phyloP scores from a whole-genome alignment of 768 basidiomycete species.

The Suillus weaverae region DNA sequence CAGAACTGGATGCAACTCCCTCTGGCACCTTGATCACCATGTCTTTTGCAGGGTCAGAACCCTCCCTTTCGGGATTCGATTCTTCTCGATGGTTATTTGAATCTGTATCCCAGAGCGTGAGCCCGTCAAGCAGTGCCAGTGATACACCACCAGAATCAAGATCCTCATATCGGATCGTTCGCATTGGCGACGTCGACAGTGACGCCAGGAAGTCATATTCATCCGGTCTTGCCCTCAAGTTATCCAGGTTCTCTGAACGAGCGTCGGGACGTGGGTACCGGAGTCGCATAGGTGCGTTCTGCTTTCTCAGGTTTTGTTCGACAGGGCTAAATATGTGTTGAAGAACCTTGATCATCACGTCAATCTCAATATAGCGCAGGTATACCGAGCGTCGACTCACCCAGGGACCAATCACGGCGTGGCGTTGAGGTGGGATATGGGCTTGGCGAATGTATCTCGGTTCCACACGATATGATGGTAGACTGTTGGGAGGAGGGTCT shows the following conservation, averaged over 20 bases:
- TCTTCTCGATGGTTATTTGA: neutral
- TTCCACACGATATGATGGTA: constrained; percentile 55
- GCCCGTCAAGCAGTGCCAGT: constrained; percentile 44
- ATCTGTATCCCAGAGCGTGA: constrained; percentile 47
- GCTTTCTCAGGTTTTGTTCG: constrained; percentile 37
- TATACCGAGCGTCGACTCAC: constrained; percentile 35
- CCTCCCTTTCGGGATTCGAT: constrained; percentile 6
- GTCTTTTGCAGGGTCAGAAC: neutral
- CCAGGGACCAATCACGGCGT: constrained; percentile 52
- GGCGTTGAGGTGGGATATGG: constrained; percentile 50
- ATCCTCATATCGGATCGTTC: constrained; percentile 42
- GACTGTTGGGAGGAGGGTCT: constrained; percentile 38
- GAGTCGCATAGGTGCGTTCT: constrained; percentile 43
- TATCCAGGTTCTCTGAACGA: constrained; percentile 7
- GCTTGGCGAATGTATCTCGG: constrained; percentile 44
- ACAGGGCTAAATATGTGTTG: constrained; percentile 43
- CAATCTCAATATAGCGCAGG: constrained; percentile 7
- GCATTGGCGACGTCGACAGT: constrained; percentile 42
- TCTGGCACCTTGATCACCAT: neutral
- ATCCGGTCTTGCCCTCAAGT: constrained; percentile 29
- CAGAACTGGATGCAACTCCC: neutral
- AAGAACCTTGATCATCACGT: constrained; percentile 38
- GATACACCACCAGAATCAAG: constrained; percentile 51
- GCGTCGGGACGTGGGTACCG: constrained; percentile 22
- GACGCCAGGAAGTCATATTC: constrained; percentile 55